A percentile compares a stretch with the other conserved stretches of the same genome.
Conservation (phyloP, 225 moss, liverwort and hornwort genomes). For the Antitrichia curtipendula region DNA sequence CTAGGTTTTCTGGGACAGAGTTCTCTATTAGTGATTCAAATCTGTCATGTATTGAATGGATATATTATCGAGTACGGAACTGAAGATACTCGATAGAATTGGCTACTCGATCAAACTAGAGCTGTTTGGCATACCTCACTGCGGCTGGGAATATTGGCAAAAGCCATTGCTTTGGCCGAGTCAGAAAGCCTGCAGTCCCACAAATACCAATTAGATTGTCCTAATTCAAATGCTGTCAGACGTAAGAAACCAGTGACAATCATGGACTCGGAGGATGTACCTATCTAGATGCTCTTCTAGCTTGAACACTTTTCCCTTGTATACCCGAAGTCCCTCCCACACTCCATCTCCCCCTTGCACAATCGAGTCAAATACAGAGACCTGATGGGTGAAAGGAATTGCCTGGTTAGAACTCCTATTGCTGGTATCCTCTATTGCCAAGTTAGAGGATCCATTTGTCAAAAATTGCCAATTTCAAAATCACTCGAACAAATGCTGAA, state of each 20-base stretch:
- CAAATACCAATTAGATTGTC: neutral
- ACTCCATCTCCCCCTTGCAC: slow-evolving; percentile 96
- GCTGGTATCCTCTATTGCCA: neutral
- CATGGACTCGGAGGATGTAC: slow-evolving; percentile 10
- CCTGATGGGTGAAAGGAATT: slow-evolving; percentile 20
- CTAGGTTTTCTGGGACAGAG: neutral
- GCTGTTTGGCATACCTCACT: slow-evolving; percentile 30
- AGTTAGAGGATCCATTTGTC: too few relatives aligned
- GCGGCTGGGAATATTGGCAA: slow-evolving; percentile 53
- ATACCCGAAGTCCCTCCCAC: slow-evolving; percentile 82
- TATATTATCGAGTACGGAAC: neutral
- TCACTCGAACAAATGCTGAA: neutral
- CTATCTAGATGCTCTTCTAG: slow-evolving; percentile 85
- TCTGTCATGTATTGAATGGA: neutral
- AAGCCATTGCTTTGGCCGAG: slow-evolving; percentile 90
- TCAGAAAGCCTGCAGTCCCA: slow-evolving; percentile 65
- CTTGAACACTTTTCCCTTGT: slow-evolving; percentile 83
- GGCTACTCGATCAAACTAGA: neutral
- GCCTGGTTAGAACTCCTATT: neutral
- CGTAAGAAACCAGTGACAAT: neutral
- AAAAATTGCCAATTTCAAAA: too few relatives aligned
- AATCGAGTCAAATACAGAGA: slow-evolving; percentile 90
- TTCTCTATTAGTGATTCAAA: neutral
- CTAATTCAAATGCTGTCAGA: neutral
- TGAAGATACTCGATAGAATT: neutral